phyloP scores from a whole-genome alignment of 2,329 filamentous ascomycete genomes.

The Colletotrichum phormii region DNA sequence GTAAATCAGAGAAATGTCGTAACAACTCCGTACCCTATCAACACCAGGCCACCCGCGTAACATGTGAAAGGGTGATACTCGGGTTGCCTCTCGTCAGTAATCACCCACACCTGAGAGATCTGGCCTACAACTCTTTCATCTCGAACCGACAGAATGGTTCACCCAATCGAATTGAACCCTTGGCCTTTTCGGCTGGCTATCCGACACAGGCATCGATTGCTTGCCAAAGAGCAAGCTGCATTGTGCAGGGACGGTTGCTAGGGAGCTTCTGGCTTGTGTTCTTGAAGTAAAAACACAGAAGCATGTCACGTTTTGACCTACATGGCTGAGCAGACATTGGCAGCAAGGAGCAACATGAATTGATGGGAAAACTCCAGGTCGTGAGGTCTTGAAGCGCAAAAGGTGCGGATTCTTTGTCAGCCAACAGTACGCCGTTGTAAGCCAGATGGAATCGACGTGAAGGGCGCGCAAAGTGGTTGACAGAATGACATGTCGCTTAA shows the following conservation, averaged over 20 bases:
- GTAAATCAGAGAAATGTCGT: not conserved
- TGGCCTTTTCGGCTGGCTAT: not conserved
- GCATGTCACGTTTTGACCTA: constrained; percentile 5
- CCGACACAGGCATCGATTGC: not conserved
- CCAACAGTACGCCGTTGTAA: not conserved
- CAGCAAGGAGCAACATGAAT: constrained; percentile 5
- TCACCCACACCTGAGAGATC: not conserved
- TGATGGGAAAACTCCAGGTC: not conserved
- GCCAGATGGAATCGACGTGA: not conserved
- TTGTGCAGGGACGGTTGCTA: constrained; percentile 11
- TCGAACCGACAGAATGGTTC: not conserved
- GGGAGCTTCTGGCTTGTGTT: constrained; percentile 6
- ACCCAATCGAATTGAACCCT: not conserved
- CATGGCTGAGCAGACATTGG: not conserved
- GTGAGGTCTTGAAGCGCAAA: not conserved
- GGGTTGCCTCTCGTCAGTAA: not conserved
- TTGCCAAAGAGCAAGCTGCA: not conserved
- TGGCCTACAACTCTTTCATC: not conserved
- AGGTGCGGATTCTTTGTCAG: not conserved
- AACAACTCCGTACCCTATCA: not conserved
- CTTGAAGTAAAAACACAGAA: constrained; percentile 1
- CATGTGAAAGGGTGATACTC: not conserved
- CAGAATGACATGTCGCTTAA: no score
- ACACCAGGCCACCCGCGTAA: not conserved
- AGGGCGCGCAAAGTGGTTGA: no score